phyloP scores from a whole-genome alignment of 1,284 basidiomycete species.

The Cryptococcus sp. region DNA sequence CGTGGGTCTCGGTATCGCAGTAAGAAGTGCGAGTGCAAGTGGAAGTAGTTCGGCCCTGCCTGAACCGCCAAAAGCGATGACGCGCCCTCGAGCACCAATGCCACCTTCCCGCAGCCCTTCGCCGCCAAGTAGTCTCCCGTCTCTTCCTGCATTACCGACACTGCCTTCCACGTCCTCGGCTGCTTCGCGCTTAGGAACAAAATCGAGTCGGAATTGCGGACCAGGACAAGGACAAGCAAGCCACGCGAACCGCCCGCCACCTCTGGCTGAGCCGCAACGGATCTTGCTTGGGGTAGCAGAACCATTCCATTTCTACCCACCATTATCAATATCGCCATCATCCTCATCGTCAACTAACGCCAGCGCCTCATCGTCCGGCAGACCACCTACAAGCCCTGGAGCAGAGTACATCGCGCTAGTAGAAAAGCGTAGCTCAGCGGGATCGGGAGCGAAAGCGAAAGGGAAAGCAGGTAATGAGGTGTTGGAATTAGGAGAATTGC shows the following conservation, averaged over 20 bases:
- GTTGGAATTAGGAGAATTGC: slow-evolving; percentile 17
- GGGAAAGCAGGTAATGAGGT: slow-evolving; percentile 7
- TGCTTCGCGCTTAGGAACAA: not conserved
- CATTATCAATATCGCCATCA: slow-evolving; percentile 31
- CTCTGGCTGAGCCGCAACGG: slow-evolving; percentile 16
- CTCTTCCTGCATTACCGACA: slow-evolving; percentile 39
- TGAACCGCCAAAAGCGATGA: slow-evolving; percentile 12
- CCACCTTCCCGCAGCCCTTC: slow-evolving; percentile 50
- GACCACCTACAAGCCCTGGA: not conserved
- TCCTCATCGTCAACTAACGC: slow-evolving; percentile 6
- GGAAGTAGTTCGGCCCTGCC: slow-evolving; percentile 6
- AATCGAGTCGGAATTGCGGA: too few species aligned
- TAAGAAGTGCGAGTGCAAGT: not conserved
- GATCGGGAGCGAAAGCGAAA: not conserved
- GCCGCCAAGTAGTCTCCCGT: slow-evolving; percentile 40
- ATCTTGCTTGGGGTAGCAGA: slow-evolving; percentile 36
- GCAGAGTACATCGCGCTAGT: slow-evolving; percentile 17
- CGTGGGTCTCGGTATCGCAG: slow-evolving; percentile 6
- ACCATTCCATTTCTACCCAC: slow-evolving; percentile 40
- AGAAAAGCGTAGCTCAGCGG: slow-evolving; percentile 4
- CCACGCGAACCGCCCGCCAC: slow-evolving; percentile 7
- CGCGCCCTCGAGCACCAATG: slow-evolving; percentile 2
- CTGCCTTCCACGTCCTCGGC: slow-evolving; percentile 24
- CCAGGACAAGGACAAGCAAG: too few species aligned
- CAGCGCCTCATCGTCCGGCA: not conserved